phyloP scores from a whole-genome alignment of 2,329 filamentous ascomycete genomes.

The Sordariomycetes sp. region DNA sequence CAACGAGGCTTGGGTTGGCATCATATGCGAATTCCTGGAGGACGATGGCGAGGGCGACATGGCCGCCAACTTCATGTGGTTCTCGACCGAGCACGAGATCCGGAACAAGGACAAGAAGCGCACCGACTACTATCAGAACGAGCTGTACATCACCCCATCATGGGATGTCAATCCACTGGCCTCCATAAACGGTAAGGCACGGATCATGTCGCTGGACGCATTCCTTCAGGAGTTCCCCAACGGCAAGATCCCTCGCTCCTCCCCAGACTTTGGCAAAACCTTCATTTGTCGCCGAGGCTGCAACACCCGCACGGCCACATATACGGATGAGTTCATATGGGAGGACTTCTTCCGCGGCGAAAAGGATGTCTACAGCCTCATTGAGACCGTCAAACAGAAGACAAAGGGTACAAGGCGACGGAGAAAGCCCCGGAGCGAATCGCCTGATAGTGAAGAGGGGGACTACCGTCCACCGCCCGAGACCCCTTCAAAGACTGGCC shows the following conservation, averaged over 20 bases:
- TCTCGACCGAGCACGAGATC: conserved; percentile 84
- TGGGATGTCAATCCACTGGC: conserved; percentile 81
- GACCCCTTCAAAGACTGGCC: conserved; percentile 25
- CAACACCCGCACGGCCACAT: conserved; percentile 79
- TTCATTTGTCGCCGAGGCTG: conserved; percentile 88
- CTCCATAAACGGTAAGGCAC: conserved; percentile 86
- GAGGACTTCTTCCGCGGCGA: conserved; percentile 70
- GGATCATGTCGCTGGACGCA: conserved; percentile 60
- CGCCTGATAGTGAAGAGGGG: conserved; percentile 20
- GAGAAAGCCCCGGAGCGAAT: conserved; percentile 19
- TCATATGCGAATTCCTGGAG: conserved; percentile 74
- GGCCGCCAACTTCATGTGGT: conserved; percentile 90
- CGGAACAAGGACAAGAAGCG: conserved; percentile 75
- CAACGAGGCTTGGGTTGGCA: conserved; percentile 85
- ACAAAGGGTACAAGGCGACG: conserved; percentile 56
- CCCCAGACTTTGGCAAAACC: conserved; percentile 70
- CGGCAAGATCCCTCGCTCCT: conserved; percentile 63
- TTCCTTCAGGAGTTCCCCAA: conserved; percentile 65
- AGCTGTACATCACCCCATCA: conserved; percentile 82
- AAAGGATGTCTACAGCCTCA: conserved; percentile 53
- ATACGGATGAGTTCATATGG: conserved; percentile 89
- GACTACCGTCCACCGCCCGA: conserved; percentile 23
- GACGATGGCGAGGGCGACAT: conserved; percentile 54
- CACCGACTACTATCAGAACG: conserved; percentile 75
- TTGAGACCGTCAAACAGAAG: conserved; percentile 57